These are phyloP conservation scores for Cutaneotrichosporon sp. DNA, from an alignment of 1,284 basidiomycete genomes.

Conservation along the genomic window DNA sequence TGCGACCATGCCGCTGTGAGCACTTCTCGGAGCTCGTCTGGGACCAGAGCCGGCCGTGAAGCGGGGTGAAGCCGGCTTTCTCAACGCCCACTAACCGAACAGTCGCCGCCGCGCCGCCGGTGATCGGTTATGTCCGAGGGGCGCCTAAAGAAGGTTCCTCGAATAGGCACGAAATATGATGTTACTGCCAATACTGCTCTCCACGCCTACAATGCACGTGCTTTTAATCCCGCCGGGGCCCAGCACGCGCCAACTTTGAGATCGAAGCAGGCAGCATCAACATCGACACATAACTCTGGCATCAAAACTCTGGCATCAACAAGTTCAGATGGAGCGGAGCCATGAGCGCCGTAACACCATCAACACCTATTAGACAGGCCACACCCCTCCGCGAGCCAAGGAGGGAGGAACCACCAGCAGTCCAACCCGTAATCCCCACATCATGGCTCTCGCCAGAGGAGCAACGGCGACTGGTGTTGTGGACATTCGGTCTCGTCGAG, in stretches of 20 bases:
- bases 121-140: too few species aligned
- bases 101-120: too few species aligned
- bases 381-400: background rate
- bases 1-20: background rate
- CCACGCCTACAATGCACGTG: background rate
- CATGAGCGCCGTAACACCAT: background rate
- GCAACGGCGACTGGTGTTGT: slow-evolving; percentile 36
- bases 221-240: slow-evolving; percentile 5
- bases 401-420: slow-evolving; percentile 15
- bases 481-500: slow-evolving; percentile 40
- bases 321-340: slow-evolving; percentile 1
- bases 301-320: too few species aligned
- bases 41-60: too few species aligned
- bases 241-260: background rate
- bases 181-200: background rate
- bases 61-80: background rate
- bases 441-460: slow-evolving; percentile 37
- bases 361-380: background rate
- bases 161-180: too few species aligned
- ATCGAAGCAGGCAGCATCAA: background rate
- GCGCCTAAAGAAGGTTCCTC: too few species aligned
- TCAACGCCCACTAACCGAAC: background rate
- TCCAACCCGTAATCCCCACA: slow-evolving; percentile 37
- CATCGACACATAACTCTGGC: background rate
- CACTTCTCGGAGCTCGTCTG: background rate